Percentiles rank a stretch among this genome's conserved stretches.
These are phyloP conservation scores for Agaricales sp. DNA, from an alignment of 1,284 basidiomycete genomes.

Conservation along the genomic window DNA sequence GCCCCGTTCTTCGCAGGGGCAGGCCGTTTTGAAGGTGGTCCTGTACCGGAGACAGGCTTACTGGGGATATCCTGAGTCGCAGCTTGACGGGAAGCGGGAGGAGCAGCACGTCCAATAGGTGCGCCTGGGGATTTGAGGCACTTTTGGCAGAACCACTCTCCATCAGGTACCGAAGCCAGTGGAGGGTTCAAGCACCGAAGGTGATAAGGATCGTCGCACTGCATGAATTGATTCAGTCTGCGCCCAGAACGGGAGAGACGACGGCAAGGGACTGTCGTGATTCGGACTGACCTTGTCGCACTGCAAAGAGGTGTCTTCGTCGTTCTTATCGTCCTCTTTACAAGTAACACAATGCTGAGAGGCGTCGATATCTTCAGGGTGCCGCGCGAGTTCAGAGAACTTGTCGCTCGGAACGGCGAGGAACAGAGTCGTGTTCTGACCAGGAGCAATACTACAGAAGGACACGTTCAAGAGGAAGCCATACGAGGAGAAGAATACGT, in stretches of 20 bases:
- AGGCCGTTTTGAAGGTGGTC: background rate
- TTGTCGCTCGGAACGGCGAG: conserved; percentile 62
- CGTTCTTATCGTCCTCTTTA: conserved; percentile 52
- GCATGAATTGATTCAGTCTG: no score
- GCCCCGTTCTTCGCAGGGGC: background rate
- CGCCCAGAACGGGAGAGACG: no score
- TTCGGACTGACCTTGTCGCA: conserved; percentile 72
- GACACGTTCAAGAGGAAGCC: no score
- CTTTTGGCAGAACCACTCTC: conserved; percentile 86
- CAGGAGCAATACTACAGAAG: conserved; percentile 64
- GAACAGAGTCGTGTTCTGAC: conserved; percentile 80
- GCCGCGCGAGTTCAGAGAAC: conserved; percentile 63
- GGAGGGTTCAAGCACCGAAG: conserved; percentile 75
- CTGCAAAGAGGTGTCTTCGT: conserved; percentile 53
- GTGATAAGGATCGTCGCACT: conserved; percentile 91
- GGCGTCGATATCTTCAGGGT: conserved; percentile 62
- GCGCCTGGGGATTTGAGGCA: conserved; percentile 28
- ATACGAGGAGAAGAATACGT: conserved; percentile 2
- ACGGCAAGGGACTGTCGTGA: conserved; percentile 2
- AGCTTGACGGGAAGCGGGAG: background rate
- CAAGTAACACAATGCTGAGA: conserved; percentile 70
- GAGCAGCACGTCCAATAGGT: background rate
- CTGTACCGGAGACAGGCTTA: background rate
- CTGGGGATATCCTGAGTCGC: background rate
- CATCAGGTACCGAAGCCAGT: conserved; percentile 69